Percentiles rank a stretch among this genome's conserved stretches.
phyloP scores from a whole-genome alignment of 2,329 filamentous ascomycete species.

The Arthrobotrys megalospora region DNA sequence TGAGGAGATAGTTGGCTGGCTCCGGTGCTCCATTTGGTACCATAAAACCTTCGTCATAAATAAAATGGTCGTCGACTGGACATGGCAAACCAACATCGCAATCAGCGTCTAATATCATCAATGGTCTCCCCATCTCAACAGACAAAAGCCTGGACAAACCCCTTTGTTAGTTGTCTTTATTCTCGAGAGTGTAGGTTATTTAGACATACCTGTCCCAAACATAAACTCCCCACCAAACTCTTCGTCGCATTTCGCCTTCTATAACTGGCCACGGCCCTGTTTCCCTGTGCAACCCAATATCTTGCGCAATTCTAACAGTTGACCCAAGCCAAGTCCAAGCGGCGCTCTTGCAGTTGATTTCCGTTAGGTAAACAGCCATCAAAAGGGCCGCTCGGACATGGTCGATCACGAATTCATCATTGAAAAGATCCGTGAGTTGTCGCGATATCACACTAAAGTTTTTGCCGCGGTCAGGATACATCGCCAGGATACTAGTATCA shows the following conservation, averaged over 20 bases:
- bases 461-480: slow-evolving; percentile 73
- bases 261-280: slow-evolving; percentile 80
- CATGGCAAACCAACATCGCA: slow-evolving; percentile 87
- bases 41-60: slow-evolving; percentile 72
- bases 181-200: background rate
- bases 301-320: slow-evolving; percentile 84
- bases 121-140: slow-evolving; percentile 83
- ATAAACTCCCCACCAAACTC: slow-evolving; percentile 93
- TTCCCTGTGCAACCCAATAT: slow-evolving; percentile 84
- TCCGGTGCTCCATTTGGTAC: slow-evolving; percentile 66
- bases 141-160: slow-evolving; percentile 75
- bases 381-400: slow-evolving; percentile 81
- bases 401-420: slow-evolving; percentile 81
- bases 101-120: slow-evolving; percentile 87
- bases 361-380: slow-evolving; percentile 83
- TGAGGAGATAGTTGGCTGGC: slow-evolving; percentile 78
- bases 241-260: slow-evolving; percentile 85
- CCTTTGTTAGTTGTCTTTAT: slow-evolving; percentile 32
- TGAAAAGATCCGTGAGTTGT: slow-evolving; percentile 83
- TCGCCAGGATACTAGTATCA: slow-evolving; percentile 67
- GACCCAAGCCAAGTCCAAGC: slow-evolving; percentile 89
- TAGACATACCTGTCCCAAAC: slow-evolving; percentile 81
- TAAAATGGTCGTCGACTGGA: slow-evolving; percentile 83
- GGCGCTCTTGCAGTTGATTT: slow-evolving; percentile 87
- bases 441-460: slow-evolving; percentile 81